Base-by-base conservation (phyloP, 148 eudicot species). In the Talinum fruticosum region DNA sequence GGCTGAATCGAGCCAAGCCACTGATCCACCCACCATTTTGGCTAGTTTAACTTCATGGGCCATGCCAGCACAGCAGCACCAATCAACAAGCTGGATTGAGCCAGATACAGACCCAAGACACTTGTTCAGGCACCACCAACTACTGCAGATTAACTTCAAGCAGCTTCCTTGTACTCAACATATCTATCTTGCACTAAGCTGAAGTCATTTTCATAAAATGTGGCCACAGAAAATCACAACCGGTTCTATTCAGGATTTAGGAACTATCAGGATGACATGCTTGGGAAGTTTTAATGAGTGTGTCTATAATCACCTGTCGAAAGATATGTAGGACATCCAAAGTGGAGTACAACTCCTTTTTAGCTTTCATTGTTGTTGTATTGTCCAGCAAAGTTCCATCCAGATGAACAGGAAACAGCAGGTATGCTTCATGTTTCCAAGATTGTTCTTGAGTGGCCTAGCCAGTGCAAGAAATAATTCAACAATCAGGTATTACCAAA, bases 371-470 rank as follows among this genome's bases (percentile, higher is more conserved):
- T 57, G 80, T 80, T 33, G 81, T 85, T 66, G 93, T 70, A 77
- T 86, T 89, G 84, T 96, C 99, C 80, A 83, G 78, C 80, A 96
- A 84, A 66, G 97, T 90, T 72, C 97, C 99, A 76, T 91, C 99
- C 86, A 87, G 77, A 83, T 91, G 94, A 68, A 88, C 94, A 13
- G 99, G 99, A 83, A 93, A 96, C 66, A 96, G 82, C 87, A 93
- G 85, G 77, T 93, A 96, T 26, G 99, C 99, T 85, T 96, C 99
- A 81, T 96, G 91, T 73, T 87, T 91, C 97, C 93, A 87, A 64
- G 93, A 83, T 83, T 86, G 89, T 78, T 93, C 94, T 78, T 82
- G 97, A 75, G 97, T 80, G 75, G 89, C 79, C 99, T 95, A 80
- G 53, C 23, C 41, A 82, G 59, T 10, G 44, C 71, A 73, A 74